Base-by-base conservation (phyloP, 495 filamentous ascomycete genomes). In the Saxispiralis lemnorum region DNA sequence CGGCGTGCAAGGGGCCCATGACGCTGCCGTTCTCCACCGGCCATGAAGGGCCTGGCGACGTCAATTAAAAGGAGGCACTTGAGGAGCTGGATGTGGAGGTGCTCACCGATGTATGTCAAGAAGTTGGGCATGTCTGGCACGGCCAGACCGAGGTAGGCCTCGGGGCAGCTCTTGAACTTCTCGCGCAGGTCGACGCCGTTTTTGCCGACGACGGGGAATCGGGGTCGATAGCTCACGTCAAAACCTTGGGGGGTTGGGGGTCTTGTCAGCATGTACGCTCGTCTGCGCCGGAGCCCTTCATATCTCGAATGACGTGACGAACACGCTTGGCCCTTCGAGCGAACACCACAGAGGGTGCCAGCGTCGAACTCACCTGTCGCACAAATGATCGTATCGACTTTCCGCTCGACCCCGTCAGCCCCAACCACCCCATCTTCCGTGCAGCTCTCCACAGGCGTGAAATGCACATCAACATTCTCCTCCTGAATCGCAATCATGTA, bases 401-500 rank as follows among this genome's bases (percentile, higher is more conserved):
- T 49, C 12, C 55, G 46, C 46, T 61, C 58, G 12, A 40, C 43
- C 10, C 58, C 60, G 34, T 60, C 56, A n/a, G 39, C 58, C 11
- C 58, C 58, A 1, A 60, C 51, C 0, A 59, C 53, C 14, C 59
- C 58, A 7, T 52, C 51, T 43, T 55, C 51, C 0, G 59, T 60
- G 34, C 55, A 51, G 14, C 40, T 33, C 5, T 31, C 46, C 10
- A 59, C 59, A 13, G 50, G 44, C 14, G 56, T 60, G 49, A 60
- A 59, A 43, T 59, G 54, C 9, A 63, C 58, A 42, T 59, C 52
- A 10, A 63, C 58, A 38, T 60, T 63, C 14, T 48, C 43, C 44
- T 63, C 48, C 44, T 60, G 58, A 35, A 60, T 55, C 0, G 59
- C 56, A 18, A 19, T 39, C 56, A 63, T 59, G 44, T 63, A 63